Conservation (phyloP, 2,329 filamentous ascomycete genomes). For the Pseudophaeomoniella oleicola region DNA sequence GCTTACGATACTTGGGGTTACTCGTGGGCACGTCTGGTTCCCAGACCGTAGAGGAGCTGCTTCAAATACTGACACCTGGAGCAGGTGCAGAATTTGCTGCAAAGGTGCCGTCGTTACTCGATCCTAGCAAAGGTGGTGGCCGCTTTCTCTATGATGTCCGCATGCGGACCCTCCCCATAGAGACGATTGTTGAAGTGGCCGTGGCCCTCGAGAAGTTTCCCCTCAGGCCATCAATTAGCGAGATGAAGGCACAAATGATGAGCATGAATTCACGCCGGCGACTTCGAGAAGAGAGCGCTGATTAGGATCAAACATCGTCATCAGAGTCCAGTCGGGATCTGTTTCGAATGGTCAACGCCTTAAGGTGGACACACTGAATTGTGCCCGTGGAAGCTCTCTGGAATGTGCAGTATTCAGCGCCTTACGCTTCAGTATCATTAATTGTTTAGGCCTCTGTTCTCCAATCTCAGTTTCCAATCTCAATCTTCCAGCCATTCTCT, state of each 20-base stretch:
- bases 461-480: too few species aligned
- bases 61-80: constrained; percentile 6
- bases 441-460: too few species aligned
- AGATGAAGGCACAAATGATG: constrained; percentile 4
- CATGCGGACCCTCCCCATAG: constrained; percentile 7
- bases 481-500: too few species aligned
- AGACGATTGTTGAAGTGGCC: constrained; percentile 11
- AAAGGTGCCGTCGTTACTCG: constrained; percentile 7
- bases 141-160: constrained; percentile 8
- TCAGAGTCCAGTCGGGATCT: too few species aligned
- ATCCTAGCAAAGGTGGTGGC: constrained; percentile 10
- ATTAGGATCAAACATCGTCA: too few species aligned
- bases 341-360: too few species aligned
- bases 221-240: constrained; percentile 6
- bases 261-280: background rate
- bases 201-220: constrained; percentile 12
- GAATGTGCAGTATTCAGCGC: too few species aligned
- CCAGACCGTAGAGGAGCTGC: constrained; percentile 4
- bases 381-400: too few species aligned
- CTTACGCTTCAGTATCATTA: too few species aligned
- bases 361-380: too few species aligned
- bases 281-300: too few species aligned
- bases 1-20: constrained; percentile 8
- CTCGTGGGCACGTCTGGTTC: constrained; percentile 2
- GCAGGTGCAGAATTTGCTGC: constrained; percentile 9